phyloP scores from a whole-genome alignment of 2,329 filamentous ascomycete genomes.

The Hypomyces perniciosus region DNA sequence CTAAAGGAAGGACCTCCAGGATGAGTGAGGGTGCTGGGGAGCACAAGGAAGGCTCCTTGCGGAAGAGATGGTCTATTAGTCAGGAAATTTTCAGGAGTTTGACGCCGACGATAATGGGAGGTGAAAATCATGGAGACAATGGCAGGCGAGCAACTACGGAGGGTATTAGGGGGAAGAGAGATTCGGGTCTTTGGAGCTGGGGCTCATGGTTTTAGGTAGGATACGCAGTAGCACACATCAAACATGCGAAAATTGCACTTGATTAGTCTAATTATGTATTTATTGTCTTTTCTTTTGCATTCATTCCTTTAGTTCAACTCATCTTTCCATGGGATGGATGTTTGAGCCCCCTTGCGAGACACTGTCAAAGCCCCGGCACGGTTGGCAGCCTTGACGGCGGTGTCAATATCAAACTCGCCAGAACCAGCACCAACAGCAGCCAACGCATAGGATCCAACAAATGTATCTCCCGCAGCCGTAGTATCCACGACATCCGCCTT shows the following conservation, averaged over 20 bases:
- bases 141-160: neutral
- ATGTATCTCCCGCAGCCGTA: constrained; percentile 90
- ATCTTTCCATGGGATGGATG: constrained; percentile 40
- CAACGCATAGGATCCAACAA: constrained; percentile 82
- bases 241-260: neutral
- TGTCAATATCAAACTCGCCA: constrained; percentile 46
- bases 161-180: constrained; percentile 19
- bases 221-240: neutral
- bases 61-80: constrained; percentile 16
- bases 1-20: neutral
- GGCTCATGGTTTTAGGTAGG: constrained; percentile 5
- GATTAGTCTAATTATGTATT: constrained; percentile 10
- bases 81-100: neutral
- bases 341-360: constrained; percentile 36
- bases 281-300: constrained; percentile 14
- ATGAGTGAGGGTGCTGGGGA: neutral
- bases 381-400: constrained; percentile 51
- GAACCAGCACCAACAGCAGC: constrained; percentile 51
- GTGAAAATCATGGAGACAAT: neutral
- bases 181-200: constrained; percentile 23
- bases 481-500: constrained; percentile 81
- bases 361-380: constrained; percentile 37
- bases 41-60: constrained; percentile 10
- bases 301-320: constrained; percentile 29
- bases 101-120: neutral